Evolutionary conservation across 2,329 filamentous ascomycete species (phyloP).

Genomic region (Teratosphaeria viscida): DNA sequence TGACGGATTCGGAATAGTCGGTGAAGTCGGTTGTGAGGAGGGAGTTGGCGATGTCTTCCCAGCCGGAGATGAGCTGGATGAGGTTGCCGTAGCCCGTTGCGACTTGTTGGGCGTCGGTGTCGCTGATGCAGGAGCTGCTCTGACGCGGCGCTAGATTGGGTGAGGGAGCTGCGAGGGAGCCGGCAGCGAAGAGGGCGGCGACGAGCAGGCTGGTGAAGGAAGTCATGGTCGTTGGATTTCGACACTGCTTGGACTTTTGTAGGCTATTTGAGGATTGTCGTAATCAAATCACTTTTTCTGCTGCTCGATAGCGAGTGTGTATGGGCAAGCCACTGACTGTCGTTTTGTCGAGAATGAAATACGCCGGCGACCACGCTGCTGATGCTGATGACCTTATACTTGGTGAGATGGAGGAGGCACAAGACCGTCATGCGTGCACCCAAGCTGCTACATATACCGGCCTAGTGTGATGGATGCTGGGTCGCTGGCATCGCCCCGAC

Average conservation of each 20-base stretch:
- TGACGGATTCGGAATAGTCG: constrained; percentile 25
- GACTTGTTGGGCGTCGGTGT: constrained; percentile 15
- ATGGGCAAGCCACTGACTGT: background rate
- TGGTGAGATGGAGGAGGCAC: background rate
- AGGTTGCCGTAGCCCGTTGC: constrained; percentile 20
- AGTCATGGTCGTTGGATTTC: constrained; percentile 7
- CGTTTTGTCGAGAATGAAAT: background rate
- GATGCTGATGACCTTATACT: background rate
- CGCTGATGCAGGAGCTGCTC: constrained; percentile 13
- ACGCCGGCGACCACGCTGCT: background rate
- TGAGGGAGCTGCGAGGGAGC: constrained; percentile 7
- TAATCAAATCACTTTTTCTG: no score
- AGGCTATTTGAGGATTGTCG: background rate
- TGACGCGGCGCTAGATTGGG: background rate
- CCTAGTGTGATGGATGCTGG: background rate
- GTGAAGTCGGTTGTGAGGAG: constrained; percentile 18
- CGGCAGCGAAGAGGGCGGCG: constrained; percentile 8
- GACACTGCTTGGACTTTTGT: background rate
- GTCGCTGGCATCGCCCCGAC: background rate
- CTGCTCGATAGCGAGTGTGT: background rate
- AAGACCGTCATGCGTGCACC: background rate
- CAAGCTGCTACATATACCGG: background rate
- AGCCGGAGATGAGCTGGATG: constrained; percentile 13
- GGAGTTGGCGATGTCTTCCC: constrained; percentile 16
- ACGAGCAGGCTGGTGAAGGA: constrained; percentile 8